phyloP scores from a whole-genome alignment of 768 basidiomycete genomes.

The Lyophyllum atratum region DNA sequence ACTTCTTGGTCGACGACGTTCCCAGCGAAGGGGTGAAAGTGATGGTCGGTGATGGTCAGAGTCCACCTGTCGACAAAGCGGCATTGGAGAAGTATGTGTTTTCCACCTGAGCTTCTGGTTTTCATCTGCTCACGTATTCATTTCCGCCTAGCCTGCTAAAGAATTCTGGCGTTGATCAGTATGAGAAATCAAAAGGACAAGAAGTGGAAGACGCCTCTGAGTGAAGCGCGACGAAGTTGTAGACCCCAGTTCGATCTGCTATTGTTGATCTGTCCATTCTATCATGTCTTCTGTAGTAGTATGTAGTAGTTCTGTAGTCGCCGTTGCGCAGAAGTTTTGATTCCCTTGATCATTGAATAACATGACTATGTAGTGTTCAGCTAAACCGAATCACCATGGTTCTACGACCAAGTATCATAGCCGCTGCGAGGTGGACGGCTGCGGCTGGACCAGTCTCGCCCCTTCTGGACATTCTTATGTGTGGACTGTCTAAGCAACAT shows the following conservation, averaged over 20 bases:
- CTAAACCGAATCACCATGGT: too few species aligned
- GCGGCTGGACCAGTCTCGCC: too few species aligned
- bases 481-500: too few species aligned
- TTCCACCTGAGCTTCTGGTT: not conserved
- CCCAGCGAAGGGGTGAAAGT: slow-evolving; percentile 64
- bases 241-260: not conserved
- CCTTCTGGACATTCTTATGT: too few species aligned
- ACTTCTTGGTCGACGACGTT: slow-evolving; percentile 63
- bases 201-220: slow-evolving; percentile 7
- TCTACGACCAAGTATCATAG: too few species aligned
- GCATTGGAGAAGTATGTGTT: slow-evolving; percentile 60
- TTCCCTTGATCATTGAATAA: not conserved
- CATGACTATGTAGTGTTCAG: too few species aligned
- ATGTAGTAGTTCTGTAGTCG: not conserved
- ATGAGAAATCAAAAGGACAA: slow-evolving; percentile 36
- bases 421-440: too few species aligned
- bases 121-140: not conserved
- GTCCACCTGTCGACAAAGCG: slow-evolving; percentile 56
- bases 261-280: not conserved
- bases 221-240: not conserved
- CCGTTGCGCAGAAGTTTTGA: not conserved
- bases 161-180: slow-evolving; percentile 51
- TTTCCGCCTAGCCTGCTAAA: slow-evolving; percentile 44
- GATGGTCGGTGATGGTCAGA: slow-evolving; percentile 68
- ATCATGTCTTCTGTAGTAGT: not conserved